These are phyloP conservation scores for Solanum piurae DNA, from an alignment of 257 asterid species.

Conservation along the genomic window DNA sequence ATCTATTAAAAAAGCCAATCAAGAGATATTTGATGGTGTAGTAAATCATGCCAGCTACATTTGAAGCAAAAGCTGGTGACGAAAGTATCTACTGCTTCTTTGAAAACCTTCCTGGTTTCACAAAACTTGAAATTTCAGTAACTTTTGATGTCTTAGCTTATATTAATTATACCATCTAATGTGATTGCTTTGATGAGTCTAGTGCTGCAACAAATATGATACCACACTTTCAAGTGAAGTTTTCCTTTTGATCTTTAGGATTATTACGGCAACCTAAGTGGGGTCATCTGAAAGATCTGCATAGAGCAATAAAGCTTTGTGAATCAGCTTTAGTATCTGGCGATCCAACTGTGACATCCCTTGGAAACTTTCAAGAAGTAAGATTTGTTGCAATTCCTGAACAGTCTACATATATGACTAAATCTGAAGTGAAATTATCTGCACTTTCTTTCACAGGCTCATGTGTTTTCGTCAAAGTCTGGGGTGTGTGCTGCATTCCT, in stretches of 20 bases:
- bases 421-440: neutral
- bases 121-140: neutral
- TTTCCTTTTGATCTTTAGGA: constrained; percentile 25
- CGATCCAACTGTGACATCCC: constrained; percentile 60
- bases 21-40: neutral
- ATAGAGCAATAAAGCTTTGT: constrained; percentile 93
- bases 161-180: neutral
- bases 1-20: neutral
- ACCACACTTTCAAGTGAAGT: neutral
- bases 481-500: constrained; percentile 94
- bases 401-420: neutral
- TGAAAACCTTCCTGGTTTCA: neutral
- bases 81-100: neutral
- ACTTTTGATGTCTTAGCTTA: neutral
- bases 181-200: neutral
- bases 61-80: neutral
- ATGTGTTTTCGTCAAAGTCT: constrained; percentile 52
- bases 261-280: constrained; percentile 81
- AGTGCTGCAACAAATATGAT: neutral
- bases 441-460: constrained; percentile 47
- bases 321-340: constrained; percentile 85
- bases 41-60: neutral
- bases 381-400: neutral
- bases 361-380: constrained; percentile 94
- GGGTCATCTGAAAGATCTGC: constrained; percentile 98